Percentiles rank a stretch among this genome's conserved stretches.
phyloP scores from a whole-genome alignment of 257 asterid species.

The Solanum piurae region DNA sequence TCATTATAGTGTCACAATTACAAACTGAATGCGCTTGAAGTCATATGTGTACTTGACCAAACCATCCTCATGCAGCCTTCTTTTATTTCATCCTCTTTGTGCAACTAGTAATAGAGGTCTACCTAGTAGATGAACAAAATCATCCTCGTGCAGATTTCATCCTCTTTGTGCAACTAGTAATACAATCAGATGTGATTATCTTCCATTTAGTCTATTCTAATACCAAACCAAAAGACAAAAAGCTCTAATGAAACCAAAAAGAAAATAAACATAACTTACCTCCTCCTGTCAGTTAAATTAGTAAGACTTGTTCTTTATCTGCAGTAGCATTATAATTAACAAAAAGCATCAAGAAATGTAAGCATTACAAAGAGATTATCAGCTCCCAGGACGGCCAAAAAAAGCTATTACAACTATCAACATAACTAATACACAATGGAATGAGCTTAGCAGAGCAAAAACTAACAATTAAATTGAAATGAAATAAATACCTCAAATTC shows the following conservation, averaged over 20 bases:
- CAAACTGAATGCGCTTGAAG: background rate
- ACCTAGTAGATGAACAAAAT: background rate
- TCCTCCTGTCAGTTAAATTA: background rate
- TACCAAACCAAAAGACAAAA: background rate
- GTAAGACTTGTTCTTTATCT: background rate
- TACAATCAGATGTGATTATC: background rate
- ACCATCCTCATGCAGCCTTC: background rate
- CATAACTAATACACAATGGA: background rate
- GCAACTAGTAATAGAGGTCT: constrained; percentile 2
- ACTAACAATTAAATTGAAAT: background rate
- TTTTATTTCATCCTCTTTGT: background rate
- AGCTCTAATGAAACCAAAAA: background rate
- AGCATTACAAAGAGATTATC: background rate
- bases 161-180: constrained; percentile 7
- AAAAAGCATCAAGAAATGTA: background rate
- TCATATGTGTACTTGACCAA: background rate
- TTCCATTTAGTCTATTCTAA: background rate
- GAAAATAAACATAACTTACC: background rate
- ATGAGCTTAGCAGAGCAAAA: background rate
- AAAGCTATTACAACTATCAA: background rate
- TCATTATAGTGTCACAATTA: background rate
- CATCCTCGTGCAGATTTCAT: background rate
- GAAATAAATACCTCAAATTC: constrained; percentile 48
- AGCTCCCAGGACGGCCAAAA: background rate
- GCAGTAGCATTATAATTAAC: background rate